These are phyloP conservation scores for Reutealis trisperma DNA, from an alignment of 345 rosid species.

Conservation along the genomic window DNA sequence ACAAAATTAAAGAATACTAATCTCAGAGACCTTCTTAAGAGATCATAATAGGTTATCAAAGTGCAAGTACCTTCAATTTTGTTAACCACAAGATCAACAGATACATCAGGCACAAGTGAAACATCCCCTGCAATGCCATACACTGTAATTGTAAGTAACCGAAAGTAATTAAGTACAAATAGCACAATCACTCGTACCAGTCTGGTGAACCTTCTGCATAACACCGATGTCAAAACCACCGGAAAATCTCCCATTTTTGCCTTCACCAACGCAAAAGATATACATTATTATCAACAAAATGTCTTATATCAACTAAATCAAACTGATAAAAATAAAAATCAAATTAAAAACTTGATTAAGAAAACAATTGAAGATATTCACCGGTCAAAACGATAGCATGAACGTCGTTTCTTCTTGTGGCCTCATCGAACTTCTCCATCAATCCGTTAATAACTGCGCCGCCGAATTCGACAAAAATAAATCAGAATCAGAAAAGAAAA, in stretches of 20 bases:
- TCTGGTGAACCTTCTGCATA: conserved; percentile 66
- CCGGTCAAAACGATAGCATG: conserved; percentile 86
- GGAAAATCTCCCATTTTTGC: conserved; percentile 79
- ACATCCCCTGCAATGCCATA: conserved; percentile 59
- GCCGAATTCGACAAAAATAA: conserved; percentile 1
- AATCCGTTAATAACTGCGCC: conserved; percentile 66
- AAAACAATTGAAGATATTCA: conserved; percentile 16
- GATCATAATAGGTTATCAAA: conserved; percentile 2
- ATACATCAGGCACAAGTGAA: conserved; percentile 76
- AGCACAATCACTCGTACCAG: conserved; percentile 45
- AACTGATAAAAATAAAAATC: background rate
- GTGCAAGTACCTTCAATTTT: conserved; percentile 67
- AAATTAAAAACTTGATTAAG: background rate
- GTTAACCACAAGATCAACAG: conserved; percentile 75
- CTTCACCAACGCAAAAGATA: conserved; percentile 40
- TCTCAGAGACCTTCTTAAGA: background rate
- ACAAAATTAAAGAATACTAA: conserved; percentile 11
- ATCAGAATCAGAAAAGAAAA: background rate
- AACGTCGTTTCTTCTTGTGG: conserved; percentile 69
- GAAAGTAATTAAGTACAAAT: background rate
- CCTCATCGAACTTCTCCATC: conserved; percentile 72
- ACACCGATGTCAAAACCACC: conserved; percentile 94
- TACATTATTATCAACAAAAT: background rate
- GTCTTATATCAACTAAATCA: background rate
- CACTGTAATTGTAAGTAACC: background rate